Evolutionary conservation across 352 stramenopile species (phyloP).

Genomic region (Globisporangium viniferum): DNA sequence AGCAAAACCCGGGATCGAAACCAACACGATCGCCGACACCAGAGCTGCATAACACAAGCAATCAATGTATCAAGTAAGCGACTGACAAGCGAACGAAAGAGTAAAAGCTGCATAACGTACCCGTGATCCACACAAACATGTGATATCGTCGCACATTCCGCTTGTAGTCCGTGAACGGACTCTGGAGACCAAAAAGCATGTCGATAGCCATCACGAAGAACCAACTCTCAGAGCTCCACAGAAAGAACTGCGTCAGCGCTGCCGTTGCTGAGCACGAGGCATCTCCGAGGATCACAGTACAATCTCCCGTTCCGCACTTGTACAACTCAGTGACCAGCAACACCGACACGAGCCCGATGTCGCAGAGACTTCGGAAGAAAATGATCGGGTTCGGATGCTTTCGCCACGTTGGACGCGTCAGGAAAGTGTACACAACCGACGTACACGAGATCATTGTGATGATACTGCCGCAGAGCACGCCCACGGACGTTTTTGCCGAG

Average conservation of each 20-base stretch:
- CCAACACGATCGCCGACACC: slow-evolving; percentile 62
- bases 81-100: not conserved
- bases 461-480: slow-evolving; percentile 66
- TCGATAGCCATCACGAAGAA: slow-evolving; percentile 90
- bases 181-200: slow-evolving; percentile 82
- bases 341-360: slow-evolving; percentile 77
- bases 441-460: slow-evolving; percentile 76
- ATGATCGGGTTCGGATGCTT: slow-evolving; percentile 89
- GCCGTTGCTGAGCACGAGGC: slow-evolving; percentile 62
- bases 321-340: slow-evolving; percentile 78
- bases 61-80: not conserved
- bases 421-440: slow-evolving; percentile 77
- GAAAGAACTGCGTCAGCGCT: slow-evolving; percentile 81
- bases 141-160: slow-evolving; percentile 82
- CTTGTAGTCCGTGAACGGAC: slow-evolving; percentile 88
- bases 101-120: slow-evolving; percentile 20
- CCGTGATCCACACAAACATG: slow-evolving; percentile 76
- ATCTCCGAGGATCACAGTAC: slow-evolving; percentile 29
- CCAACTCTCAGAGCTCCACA: slow-evolving; percentile 87
- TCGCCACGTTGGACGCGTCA: slow-evolving; percentile 70
- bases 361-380: slow-evolving; percentile 81
- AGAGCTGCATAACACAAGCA: slow-evolving; percentile 31
- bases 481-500: slow-evolving; percentile 49
- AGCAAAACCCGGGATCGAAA: slow-evolving; percentile 68
- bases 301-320: slow-evolving; percentile 59